These are phyloP conservation scores for Pichia terricola DNA, from an alignment of 1,139 yeast species.

Conservation along the genomic window DNA sequence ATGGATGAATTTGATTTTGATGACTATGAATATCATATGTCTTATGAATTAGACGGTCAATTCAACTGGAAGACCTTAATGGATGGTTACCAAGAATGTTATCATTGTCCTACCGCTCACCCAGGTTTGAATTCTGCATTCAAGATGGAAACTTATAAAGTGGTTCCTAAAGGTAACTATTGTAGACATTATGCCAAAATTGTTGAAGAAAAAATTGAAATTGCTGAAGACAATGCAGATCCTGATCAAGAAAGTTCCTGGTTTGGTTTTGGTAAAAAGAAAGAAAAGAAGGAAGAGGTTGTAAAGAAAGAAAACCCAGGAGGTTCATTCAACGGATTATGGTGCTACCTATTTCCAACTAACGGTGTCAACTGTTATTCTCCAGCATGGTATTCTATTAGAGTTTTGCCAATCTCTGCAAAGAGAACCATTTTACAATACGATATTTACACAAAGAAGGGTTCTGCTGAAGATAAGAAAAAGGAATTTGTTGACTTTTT, in stretches of 20 bases:
- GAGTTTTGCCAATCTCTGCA: constrained; percentile 47
- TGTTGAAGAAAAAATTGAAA: constrained; percentile 34
- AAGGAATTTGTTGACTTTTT: constrained; percentile 55
- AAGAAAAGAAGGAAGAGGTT: constrained; percentile 13
- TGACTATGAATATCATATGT: constrained; percentile 56
- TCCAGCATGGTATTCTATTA: constrained; percentile 56
- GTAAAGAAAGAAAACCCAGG: constrained; percentile 36
- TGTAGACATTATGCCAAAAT: constrained; percentile 56
- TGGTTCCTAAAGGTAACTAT: constrained; percentile 47
- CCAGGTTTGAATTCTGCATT: constrained; percentile 51
- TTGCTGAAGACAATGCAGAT: constrained; percentile 31
- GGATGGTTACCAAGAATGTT: constrained; percentile 62
- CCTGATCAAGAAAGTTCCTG: constrained; percentile 32
- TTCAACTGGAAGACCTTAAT: constrained; percentile 59
- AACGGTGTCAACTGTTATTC: constrained; percentile 56
- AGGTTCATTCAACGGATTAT: constrained; percentile 50
- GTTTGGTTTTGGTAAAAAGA: constrained; percentile 42
- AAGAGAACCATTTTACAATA: constrained; percentile 48
- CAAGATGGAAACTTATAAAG: constrained; percentile 56
- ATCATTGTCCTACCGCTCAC: constrained; percentile 60
- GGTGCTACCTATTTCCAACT: constrained; percentile 52
- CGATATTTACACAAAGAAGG: constrained; percentile 54
- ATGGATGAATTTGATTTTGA: constrained; percentile 47
- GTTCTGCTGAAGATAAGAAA: constrained; percentile 39
- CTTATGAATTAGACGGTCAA: constrained; percentile 53